phyloP scores from a whole-genome alignment of 78 protist species.

The Neovahlkampfia damariscottae region DNA sequence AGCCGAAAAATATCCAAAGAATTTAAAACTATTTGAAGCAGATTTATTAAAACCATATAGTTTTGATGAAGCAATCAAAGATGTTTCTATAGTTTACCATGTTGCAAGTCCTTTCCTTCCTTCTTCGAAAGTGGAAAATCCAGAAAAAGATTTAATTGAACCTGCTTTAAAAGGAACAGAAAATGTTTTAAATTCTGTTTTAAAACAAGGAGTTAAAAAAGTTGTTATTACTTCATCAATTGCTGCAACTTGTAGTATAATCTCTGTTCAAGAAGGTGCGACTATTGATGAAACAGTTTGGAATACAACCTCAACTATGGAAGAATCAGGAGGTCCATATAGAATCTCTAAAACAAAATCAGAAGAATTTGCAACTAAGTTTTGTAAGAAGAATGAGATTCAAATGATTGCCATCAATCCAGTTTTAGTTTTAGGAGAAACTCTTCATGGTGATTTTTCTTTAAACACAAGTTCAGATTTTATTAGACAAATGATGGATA shows the following conservation, averaged over 20 bases:
- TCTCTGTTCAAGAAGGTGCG: neutral
- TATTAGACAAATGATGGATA: neutral
- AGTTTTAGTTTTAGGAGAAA: neutral
- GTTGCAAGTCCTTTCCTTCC: neutral
- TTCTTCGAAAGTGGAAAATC: neutral
- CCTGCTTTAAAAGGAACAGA: conserved; percentile 3
- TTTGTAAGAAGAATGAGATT: neutral
- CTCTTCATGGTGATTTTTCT: neutral
- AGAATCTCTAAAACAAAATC: neutral
- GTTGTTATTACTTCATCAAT: neutral
- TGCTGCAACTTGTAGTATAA: neutral
- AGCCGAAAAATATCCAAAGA: neutral
- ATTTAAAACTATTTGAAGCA: conserved; percentile 8
- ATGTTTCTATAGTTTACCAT: neutral
- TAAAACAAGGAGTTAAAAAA: neutral
- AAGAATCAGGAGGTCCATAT: neutral
- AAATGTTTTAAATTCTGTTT: neutral
- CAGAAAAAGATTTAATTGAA: neutral
- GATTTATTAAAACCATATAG: neutral
- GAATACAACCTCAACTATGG: neutral
- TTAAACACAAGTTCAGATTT: neutral
- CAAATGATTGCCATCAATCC: neutral
- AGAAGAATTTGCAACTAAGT: neutral
- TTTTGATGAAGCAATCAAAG: neutral
- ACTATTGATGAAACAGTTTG: neutral